These are phyloP conservation scores for Bocquillonia castaneifolia DNA, from an alignment of 441 rosid species.

Conservation along the genomic window DNA sequence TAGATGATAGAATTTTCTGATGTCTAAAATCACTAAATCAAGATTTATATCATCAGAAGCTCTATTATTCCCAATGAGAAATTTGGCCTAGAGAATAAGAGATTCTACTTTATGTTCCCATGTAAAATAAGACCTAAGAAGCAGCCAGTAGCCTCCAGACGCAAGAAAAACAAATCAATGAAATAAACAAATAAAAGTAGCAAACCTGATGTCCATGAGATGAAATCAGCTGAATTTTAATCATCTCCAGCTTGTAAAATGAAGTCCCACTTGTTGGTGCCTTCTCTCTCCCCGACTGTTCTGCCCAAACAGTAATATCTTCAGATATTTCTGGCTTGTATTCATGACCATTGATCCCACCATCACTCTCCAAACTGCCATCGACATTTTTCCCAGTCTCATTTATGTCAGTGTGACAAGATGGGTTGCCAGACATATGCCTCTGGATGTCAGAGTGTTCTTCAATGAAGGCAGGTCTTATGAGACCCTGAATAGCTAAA, in stretches of 20 bases:
- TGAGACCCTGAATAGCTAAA: slow-evolving; percentile 72
- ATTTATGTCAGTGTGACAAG: slow-evolving; percentile 26
- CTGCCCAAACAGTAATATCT: slow-evolving; percentile 32
- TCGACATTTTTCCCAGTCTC: slow-evolving; percentile 31
- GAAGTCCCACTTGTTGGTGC: slow-evolving; percentile 39
- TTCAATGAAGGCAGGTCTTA: slow-evolving; percentile 68
- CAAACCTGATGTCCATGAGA: slow-evolving; percentile 76
- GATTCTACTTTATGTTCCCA: background rate
- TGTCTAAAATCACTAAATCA: background rate
- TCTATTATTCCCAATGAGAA: background rate
- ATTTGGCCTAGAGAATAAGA: background rate
- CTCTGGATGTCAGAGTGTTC: slow-evolving; percentile 66
- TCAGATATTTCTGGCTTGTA: slow-evolving; percentile 34
- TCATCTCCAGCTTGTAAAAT: slow-evolving; percentile 82
- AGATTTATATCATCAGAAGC: background rate
- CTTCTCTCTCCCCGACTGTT: slow-evolving; percentile 34
- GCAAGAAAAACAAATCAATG: slow-evolving; percentile 6
- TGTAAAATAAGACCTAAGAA: background rate
- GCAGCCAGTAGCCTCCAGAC: background rate
- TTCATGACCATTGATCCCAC: slow-evolving; percentile 39
- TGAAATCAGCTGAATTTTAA: slow-evolving; percentile 68
- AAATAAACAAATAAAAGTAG: slow-evolving; percentile 9
- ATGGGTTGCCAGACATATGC: slow-evolving; percentile 42
- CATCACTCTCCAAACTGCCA: slow-evolving; percentile 37
- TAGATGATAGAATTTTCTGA: background rate